These are phyloP conservation scores for Boletellus deceptivus DNA, from an alignment of 1,284 basidiomycete genomes.

Conservation along the genomic window DNA sequence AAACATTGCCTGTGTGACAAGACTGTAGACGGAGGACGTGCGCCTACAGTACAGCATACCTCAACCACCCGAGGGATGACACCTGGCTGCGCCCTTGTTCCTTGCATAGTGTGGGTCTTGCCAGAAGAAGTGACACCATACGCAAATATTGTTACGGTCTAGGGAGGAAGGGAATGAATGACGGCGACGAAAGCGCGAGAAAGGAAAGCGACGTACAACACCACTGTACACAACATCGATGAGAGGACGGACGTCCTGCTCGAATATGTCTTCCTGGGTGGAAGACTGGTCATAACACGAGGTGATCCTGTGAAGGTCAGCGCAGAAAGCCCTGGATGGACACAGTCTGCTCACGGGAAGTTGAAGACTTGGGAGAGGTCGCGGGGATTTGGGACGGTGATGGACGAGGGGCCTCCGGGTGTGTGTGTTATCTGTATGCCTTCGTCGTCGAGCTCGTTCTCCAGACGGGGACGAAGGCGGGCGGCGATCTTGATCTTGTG, in stretches of 20 bases:
- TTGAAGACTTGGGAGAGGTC: conserved; percentile 64
- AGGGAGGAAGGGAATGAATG: not conserved
- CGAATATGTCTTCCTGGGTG: conserved; percentile 69
- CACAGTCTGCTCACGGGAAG: conserved; percentile 55
- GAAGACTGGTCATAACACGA: conserved; percentile 68
- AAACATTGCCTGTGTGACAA: conserved; percentile 47
- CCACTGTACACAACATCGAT: conserved; percentile 69
- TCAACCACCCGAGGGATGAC: conserved; percentile 76
- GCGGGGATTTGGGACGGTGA: conserved; percentile 64
- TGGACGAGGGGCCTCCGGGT: conserved; percentile 41
- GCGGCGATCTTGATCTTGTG: conserved; percentile 56
- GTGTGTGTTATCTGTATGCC: conserved; percentile 52
- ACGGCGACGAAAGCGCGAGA: not conserved
- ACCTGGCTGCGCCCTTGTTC: conserved; percentile 62
- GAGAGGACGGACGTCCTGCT: conserved; percentile 65
- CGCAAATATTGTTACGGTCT: conserved; percentile 80
- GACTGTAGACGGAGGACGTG: not conserved
- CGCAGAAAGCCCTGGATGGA: not conserved
- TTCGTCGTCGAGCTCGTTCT: conserved; percentile 60
- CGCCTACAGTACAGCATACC: conserved; percentile 37
- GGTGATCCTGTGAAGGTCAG: conserved; percentile 47
- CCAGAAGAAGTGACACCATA: conserved; percentile 82
- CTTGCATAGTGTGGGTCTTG: conserved; percentile 87
- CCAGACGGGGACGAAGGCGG: conserved; percentile 60
- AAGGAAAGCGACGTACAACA: conserved; percentile 45